These are phyloP conservation scores for Sedum album DNA, from an alignment of 164 flowering plant genomes.

Conservation along the genomic window DNA sequence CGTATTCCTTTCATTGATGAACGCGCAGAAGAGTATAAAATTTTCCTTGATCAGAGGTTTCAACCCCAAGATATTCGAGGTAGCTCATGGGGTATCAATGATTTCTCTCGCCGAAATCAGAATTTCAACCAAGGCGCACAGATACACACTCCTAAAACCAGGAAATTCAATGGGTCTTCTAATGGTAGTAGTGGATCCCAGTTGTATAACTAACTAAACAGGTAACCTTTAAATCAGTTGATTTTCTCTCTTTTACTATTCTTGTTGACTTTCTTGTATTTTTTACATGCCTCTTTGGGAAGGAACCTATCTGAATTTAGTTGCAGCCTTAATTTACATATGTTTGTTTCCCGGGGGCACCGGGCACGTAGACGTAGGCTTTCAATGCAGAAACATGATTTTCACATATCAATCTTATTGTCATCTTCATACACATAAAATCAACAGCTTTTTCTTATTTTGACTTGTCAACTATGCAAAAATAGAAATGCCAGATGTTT, in stretches of 20 bases:
- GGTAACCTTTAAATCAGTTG: neutral
- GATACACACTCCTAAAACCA: neutral
- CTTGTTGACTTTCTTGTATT: too few relatives aligned
- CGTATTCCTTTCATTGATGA: neutral
- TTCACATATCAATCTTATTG: neutral
- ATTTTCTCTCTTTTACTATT: too few relatives aligned
- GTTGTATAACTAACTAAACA: neutral
- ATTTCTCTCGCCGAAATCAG: neutral
- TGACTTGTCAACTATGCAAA: neutral
- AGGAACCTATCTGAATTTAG: neutral
- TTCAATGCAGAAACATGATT: neutral
- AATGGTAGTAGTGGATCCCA: neutral
- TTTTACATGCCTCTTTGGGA: neutral
- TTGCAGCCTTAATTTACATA: neutral
- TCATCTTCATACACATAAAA: neutral
- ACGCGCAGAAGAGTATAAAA: neutral
- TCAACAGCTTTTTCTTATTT: too few relatives aligned
- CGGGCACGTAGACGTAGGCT: too few relatives aligned
- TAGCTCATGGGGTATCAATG: neutral
- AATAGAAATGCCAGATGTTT: neutral
- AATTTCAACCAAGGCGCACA: conserved; percentile 1
- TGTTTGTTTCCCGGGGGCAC: too few relatives aligned
- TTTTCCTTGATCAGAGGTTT: neutral
- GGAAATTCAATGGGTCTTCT: conserved; percentile 4
- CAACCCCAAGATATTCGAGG: neutral